Base-by-base conservation (phyloP, 805 yeast species). In the Sporopachydermia quercuum region DNA sequence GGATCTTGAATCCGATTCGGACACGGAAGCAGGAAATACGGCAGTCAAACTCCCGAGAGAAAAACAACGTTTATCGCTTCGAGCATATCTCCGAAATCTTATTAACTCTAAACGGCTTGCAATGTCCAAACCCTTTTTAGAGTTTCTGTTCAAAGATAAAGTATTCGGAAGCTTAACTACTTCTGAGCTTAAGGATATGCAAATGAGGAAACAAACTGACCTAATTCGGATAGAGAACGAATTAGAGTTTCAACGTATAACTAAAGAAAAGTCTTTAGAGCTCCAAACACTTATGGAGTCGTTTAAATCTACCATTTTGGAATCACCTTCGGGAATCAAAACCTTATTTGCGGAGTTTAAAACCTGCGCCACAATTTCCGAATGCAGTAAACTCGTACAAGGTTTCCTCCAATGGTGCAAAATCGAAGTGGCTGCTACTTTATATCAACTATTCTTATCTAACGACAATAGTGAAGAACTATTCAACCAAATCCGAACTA, bases 401-500 rank as follows among this genome's bases (percentile, higher is more conserved):
- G 70, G 82, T 37, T 77, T 87, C 46, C 65, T 84, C 35, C 85
- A 82, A 48, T 79, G 95, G 84, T 71, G 79, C 44, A 75, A 85
- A 44, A 71, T 89, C 6, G 89, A 86, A 53, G 57, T 84, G 5
- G 84, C 96, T 0, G 81, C 94, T 0, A 78, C 94, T 0, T 60
- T 89, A 2, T 87, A 83, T 57, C 85, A 83, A 46, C 49, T 80
- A 33, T 79, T 86, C 48, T 62, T 89, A 16, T 91, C 89, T 1
- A 78, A 74, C 40, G 97, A 89, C 54, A 74, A 74, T 45, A 76
- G 94, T 1, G 73, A 76, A 43, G 95, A 84, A 48, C 63, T 82
- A 48, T 76, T 79, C 49, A 66, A 70, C 8, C 85, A 84, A 51
- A 61, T 81, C 19, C 74, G 74, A 46, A 71, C 78, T 42, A 60